Evolutionary conservation across 305 asterid species (phyloP).

Genomic region (Rubia tinctorum): DNA sequence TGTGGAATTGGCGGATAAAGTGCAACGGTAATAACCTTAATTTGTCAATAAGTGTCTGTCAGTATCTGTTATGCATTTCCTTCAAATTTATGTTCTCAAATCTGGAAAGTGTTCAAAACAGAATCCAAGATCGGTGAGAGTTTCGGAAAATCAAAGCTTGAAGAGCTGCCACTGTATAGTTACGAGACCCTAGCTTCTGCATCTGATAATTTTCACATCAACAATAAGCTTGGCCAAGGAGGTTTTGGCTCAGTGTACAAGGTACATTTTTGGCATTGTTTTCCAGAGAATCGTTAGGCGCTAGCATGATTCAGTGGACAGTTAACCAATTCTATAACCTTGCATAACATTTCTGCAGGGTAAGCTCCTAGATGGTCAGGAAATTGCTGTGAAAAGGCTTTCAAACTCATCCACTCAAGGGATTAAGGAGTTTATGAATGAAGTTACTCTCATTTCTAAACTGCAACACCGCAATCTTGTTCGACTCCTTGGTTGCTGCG

Average conservation of each 20-base stretch:
- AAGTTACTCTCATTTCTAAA: conserved; percentile 17
- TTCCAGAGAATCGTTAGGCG: neutral
- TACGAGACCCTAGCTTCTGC: neutral
- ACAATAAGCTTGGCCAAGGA: conserved; percentile 21
- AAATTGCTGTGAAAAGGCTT: conserved; percentile 22
- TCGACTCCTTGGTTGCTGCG: conserved; percentile 15
- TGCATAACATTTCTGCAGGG: conserved; percentile 4
- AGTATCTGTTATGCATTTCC: neutral
- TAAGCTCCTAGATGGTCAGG: conserved; percentile 7
- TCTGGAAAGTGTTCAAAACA: neutral
- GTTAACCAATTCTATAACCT: neutral
- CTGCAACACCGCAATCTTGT: conserved; percentile 21
- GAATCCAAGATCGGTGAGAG: too few relatives aligned
- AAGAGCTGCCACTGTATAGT: neutral
- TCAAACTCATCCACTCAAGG: conserved; percentile 21
- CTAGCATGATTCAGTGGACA: neutral
- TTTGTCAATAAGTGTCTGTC: neutral
- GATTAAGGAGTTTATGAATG: conserved; percentile 20
- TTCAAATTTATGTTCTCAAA: neutral
- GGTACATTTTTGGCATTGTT: neutral
- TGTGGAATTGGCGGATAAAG: neutral
- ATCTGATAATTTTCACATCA: neutral
- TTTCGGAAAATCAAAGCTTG: neutral
- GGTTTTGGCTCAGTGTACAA: conserved; percentile 6
- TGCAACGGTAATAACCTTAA: neutral